Evolutionary conservation across 768 basidiomycete species (phyloP).

Genomic region (Boletales sp.): DNA sequence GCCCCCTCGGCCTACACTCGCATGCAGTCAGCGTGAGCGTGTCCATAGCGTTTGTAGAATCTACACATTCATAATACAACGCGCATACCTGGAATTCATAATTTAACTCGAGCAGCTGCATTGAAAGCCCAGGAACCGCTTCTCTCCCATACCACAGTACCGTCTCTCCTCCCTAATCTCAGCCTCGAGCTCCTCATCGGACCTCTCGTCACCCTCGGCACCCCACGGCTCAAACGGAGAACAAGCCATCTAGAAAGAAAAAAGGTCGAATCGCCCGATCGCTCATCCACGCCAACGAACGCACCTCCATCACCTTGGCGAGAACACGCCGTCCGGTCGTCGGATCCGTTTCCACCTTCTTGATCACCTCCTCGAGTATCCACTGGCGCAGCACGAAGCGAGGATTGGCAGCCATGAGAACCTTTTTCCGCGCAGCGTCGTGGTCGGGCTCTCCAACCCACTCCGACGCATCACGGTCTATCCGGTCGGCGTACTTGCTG

Average conservation of each 20-base stretch:
- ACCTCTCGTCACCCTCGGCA: slow-evolving; percentile 52
- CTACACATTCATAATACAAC: not conserved
- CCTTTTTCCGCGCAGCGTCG: slow-evolving; percentile 45
- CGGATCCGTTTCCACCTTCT: slow-evolving; percentile 62
- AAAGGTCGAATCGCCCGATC: not conserved
- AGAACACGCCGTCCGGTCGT: slow-evolving; percentile 63
- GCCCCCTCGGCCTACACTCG: too few species aligned
- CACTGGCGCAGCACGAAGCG: slow-evolving; percentile 93
- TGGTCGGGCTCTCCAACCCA: slow-evolving; percentile 40
- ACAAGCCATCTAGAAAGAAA: slow-evolving; percentile 68
- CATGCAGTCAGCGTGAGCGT: too few species aligned
- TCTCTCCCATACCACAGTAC: slow-evolving; percentile 75
- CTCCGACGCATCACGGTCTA: slow-evolving; percentile 47
- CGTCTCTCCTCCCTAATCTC: slow-evolving; percentile 69
- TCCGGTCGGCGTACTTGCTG: slow-evolving; percentile 53
- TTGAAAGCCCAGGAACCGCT: slow-evolving; percentile 80
- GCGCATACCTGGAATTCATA: not conserved
- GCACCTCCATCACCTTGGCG: slow-evolving; percentile 77
- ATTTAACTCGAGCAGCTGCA: slow-evolving; percentile 86
- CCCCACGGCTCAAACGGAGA: slow-evolving; percentile 88
- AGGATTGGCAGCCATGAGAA: slow-evolving; percentile 69
- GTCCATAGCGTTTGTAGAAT: too few species aligned
- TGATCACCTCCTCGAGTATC: slow-evolving; percentile 92
- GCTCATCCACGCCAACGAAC: slow-evolving; percentile 15
- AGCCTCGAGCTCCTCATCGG: slow-evolving; percentile 46